Percentiles rank a stretch among this genome's conserved stretches.
phyloP scores from a whole-genome alignment of 768 basidiomycete genomes.

The Boletus bicolor region DNA sequence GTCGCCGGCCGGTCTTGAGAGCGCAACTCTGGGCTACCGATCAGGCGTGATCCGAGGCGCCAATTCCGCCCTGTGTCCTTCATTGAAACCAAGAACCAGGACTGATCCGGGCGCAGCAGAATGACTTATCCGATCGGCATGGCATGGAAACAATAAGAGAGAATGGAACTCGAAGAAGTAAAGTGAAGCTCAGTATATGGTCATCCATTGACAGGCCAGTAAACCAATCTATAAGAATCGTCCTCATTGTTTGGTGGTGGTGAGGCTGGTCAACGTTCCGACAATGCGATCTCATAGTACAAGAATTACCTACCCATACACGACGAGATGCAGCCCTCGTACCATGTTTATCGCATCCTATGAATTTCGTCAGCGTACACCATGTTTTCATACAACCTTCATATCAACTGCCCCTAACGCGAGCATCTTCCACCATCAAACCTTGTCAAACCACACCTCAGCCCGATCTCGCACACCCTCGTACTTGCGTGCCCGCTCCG shows the following conservation, averaged over 20 bases:
- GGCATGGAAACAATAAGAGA: background rate
- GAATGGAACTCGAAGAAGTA: conserved; percentile 2
- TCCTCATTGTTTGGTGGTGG: background rate
- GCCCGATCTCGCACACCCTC: conserved; percentile 24
- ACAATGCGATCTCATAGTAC: background rate
- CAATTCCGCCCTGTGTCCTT: background rate
- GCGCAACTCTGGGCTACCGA: background rate
- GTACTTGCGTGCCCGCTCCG: conserved; percentile 21
- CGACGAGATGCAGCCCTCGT: background rate
- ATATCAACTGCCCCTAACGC: background rate
- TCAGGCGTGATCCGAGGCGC: background rate
- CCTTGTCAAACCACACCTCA: conserved; percentile 33
- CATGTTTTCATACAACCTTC: background rate
- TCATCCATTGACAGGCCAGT: too few species aligned
- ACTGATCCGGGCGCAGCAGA: background rate
- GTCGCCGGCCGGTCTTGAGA: background rate
- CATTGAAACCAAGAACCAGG: background rate
- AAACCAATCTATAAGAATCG: background rate
- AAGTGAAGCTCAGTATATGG: background rate
- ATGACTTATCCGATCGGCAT: background rate
- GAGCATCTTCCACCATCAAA: background rate
- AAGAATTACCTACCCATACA: background rate
- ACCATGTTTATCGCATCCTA: background rate
- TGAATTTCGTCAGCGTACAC: background rate
- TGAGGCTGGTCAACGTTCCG: too few species aligned